Evolutionary conservation across 2,329 filamentous ascomycete species (phyloP), one percentile per base, ranked within the genome.

Genomic region (Domatiomyces catenatus): DNA sequence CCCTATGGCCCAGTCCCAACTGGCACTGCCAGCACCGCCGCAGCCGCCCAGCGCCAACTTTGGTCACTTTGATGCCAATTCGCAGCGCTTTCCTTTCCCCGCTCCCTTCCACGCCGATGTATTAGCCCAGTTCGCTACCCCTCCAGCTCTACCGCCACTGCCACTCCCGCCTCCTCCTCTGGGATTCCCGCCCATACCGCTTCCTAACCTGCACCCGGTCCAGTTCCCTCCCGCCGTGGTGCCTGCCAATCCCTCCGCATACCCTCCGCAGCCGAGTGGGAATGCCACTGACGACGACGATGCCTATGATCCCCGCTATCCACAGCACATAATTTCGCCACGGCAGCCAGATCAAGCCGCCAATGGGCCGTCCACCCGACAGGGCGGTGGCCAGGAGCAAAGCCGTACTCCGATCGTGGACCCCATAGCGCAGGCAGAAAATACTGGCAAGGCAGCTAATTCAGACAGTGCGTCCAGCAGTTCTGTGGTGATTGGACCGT

Each of bases 61-160:
- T 8, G 45, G 8, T 10, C 19, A 17, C 17, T 47, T 55, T 46
- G 54, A 58, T 47, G 46, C 50, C 18, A 61, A 58, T 47, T 51
- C 56, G 19, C 58, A 61, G 20, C 17, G 17, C 24, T 59, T 60
- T 50, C 52, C 61, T 26, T 54, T 53, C 42, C 51, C 61, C 8
- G 52, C 56, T 32, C 60, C 55, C 15, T 56, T 56, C 36, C 53
- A 48, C 52, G 18, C 57, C 36, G 57, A 59, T 10, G 47, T 58
- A 12, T 56, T 59, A 50, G 56, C 56, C 42, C 59, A 60, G 19
- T 56, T 58, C 52, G 50, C 54, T 18, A 55, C 39, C 19, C 48
- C 56, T 12, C 1, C 32, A 17, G 24, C 46, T 17, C 46, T 17
- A 18, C 49, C 32, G n/a, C 51, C 46, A 15, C 52, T 39, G 44